Percentiles rank a stretch among this genome's conserved stretches.
phyloP scores from a whole-genome alignment of 495 filamentous ascomycete species.

The Penicillium argentinense region DNA sequence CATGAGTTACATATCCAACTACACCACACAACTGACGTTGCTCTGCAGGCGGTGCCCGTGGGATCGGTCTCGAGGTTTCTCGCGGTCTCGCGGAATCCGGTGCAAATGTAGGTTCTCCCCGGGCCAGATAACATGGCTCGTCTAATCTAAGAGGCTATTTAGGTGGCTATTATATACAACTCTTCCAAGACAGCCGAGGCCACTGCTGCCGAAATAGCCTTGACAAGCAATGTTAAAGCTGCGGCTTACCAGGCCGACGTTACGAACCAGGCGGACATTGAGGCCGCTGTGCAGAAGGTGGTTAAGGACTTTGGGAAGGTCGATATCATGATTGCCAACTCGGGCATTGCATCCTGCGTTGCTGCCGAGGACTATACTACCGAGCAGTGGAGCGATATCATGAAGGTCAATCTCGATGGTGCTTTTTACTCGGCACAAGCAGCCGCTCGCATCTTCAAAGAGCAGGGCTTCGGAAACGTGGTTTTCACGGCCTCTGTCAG shows the following conservation, averaged over 20 bases:
- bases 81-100: constrained; percentile 74
- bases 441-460: constrained; percentile 40
- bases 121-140: no score
- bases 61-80: constrained; percentile 76
- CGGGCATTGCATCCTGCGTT: constrained; percentile 58
- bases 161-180: constrained; percentile 72
- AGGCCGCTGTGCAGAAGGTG: constrained; percentile 52
- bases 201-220: constrained; percentile 67
- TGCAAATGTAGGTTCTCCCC: constrained; percentile 56
- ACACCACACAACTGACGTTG: no score
- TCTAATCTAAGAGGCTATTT: no score
- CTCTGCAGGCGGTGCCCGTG: constrained; percentile 74
- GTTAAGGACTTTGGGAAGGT: constrained; percentile 66
- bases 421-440: constrained; percentile 48
- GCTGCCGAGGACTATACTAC: constrained; percentile 37
- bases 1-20: no score
- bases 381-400: constrained; percentile 37
- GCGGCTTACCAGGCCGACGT: constrained; percentile 70
- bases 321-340: constrained; percentile 77
- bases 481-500: constrained; percentile 46
- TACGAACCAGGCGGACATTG: constrained; percentile 53
- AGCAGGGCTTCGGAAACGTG: constrained; percentile 39
- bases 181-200: constrained; percentile 66
- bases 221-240: constrained; percentile 66
- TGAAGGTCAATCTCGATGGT: constrained; percentile 49